Evolutionary conservation across 108 stramenopile genomes (phyloP), one percentile per base, ranked within the genome.

Genomic region (Fistulifera pelliculosa): DNA sequence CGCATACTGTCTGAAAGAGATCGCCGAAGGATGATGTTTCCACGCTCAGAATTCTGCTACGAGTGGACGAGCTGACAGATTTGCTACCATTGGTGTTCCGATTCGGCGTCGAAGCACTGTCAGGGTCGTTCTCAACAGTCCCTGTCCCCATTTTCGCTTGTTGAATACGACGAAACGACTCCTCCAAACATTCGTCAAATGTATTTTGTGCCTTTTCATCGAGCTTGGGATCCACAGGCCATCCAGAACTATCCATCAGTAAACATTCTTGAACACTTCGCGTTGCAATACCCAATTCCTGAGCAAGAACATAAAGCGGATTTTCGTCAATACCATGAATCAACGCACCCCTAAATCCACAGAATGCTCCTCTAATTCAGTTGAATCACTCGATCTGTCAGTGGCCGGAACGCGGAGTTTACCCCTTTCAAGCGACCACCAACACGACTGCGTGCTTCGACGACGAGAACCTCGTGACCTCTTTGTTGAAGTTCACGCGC

Each of bases 301-400:
- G 58, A 1, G 66, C 72, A 7, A 84, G 56, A 25, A 60, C 47
- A 49, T 70, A 71, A 0, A 84, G 54, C n/a, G 83, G 90, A 68
- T 89, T 87, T 48, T 72, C 50, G 3, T 84, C 82, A 42, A 89
- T 88, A n/a, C 93, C 93, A 65, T 94, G 93, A 41, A 94, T 85
- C 38, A 91, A 81, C 0, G 79, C 82, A 7, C 89, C 95, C 88
- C 90, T 41, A 87, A 52, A 64, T 89, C 89, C 0, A 81, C 70
- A 43, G 63, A 58, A 38, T 44, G 61, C 11, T 45, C 21, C 11
- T 17, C 44, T 45, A 11, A 5, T 53, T 31, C 65, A 66, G 47
- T 72, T n/a, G n/a, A n/a, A n/a, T n/a, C n/a, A n/a, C n/a, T n/a
- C n/a, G n/a, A n/a, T n/a, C n/a, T n/a, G n/a, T n/a, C n/a, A n/a